Evolutionary conservation across 2,329 filamentous ascomycete genomes (phyloP).

Genomic region (Phaeomoniella chlamydospora): DNA sequence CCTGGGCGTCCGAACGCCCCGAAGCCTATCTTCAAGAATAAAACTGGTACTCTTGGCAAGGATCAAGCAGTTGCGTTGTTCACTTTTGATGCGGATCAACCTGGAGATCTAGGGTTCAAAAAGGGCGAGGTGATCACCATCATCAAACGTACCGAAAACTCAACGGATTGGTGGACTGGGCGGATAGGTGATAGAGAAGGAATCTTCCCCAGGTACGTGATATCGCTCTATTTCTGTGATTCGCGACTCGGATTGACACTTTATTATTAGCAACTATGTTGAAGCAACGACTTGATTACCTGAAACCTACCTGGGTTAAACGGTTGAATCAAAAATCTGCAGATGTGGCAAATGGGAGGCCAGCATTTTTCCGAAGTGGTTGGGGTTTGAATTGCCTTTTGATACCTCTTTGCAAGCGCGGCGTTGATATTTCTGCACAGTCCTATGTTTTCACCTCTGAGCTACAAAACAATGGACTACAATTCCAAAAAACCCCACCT

Average conservation of each 20-base stretch:
- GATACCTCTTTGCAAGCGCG: background rate
- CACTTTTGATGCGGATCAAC: constrained; percentile 87
- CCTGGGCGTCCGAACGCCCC: constrained; percentile 73
- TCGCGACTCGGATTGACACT: background rate
- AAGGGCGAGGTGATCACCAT: constrained; percentile 96
- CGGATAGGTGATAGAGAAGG: constrained; percentile 72
- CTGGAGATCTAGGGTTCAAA: constrained; percentile 86
- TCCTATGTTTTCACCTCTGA: too few species aligned
- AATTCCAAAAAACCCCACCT: too few species aligned
- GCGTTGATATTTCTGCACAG: background rate
- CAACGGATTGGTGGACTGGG: constrained; percentile 96
- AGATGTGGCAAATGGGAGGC: too few species aligned
- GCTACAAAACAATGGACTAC: too few species aligned
- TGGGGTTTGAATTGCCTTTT: background rate
- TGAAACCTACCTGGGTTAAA: too few species aligned
- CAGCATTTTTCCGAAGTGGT: too few species aligned
- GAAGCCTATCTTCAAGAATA: constrained; percentile 63
- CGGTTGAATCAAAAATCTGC: too few species aligned
- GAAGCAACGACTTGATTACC: background rate
- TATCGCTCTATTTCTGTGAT: background rate
- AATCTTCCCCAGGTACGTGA: constrained; percentile 69
- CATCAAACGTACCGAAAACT: constrained; percentile 82
- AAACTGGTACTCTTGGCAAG: constrained; percentile 27
- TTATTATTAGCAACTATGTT: constrained; percentile 1
- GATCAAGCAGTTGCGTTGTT: constrained; percentile 86